phyloP scores from a whole-genome alignment of 2,329 filamentous ascomycete species.

The Knoxdaviesia proteae region DNA sequence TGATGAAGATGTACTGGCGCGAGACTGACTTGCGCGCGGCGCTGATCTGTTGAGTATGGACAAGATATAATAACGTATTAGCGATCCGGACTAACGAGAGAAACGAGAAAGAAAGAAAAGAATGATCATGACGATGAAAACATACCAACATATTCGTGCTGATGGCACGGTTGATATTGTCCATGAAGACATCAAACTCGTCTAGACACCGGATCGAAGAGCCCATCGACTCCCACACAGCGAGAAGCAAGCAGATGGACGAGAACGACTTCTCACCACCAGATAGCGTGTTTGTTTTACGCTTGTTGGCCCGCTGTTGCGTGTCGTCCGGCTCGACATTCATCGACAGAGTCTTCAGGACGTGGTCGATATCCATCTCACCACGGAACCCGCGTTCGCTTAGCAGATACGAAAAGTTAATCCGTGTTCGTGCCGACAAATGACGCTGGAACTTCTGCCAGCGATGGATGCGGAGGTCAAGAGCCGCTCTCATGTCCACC shows the following conservation, averaged over 20 bases:
- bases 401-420: conserved; percentile 73
- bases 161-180: conserved; percentile 81
- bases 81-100: background rate
- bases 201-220: conserved; percentile 86
- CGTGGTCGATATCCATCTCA: conserved; percentile 58
- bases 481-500: conserved; percentile 30
- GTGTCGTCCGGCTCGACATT: conserved; percentile 54
- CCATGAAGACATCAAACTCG: conserved; percentile 99
- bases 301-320: conserved; percentile 44
- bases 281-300: conserved; percentile 78
- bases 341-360: conserved; percentile 52
- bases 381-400: conserved; percentile 80
- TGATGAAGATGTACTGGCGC: conserved; percentile 89
- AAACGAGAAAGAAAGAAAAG: conserved; percentile 6
- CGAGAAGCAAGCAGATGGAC: conserved; percentile 78
- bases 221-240: conserved; percentile 96
- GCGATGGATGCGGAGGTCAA: conserved; percentile 47
- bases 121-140: conserved; percentile 6
- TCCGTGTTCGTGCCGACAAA: conserved; percentile 70
- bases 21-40: conserved; percentile 74
- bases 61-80: too few species aligned
- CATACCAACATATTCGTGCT: conserved; percentile 83
- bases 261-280: conserved; percentile 97
- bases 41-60: conserved; percentile 10
- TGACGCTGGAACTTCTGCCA: conserved; percentile 67